Evolutionary conservation across 2,329 filamentous ascomycete genomes (phyloP), one percentile per base, ranked within the genome.

Genomic region (Mycosphaerella arachidis): DNA sequence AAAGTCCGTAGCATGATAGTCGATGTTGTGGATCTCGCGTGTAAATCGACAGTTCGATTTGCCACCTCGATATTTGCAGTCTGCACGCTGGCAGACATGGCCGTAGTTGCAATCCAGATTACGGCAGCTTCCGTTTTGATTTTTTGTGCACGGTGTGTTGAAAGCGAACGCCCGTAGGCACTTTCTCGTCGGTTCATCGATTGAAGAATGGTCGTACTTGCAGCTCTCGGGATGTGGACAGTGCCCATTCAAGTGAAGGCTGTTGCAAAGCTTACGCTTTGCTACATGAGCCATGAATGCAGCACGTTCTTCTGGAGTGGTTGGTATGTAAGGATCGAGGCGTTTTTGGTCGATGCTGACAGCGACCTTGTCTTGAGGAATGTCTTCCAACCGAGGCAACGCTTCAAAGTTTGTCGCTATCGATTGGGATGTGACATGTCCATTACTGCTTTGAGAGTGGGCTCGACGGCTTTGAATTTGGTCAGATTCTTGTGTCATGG

Each of bases 181-280:
- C 4, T 75, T 73, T 8, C 76, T 66, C 2, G 77, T 68, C 6
- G 70, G 70, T 1, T 72, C 63, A 6, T 76, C 74, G 3, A 82
- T 72, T 3, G 75, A 70, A 29, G 65, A 69, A 64, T 84, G 82
- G 53, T 83, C 80, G 64, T 75, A 82, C 31, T 66, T 66, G 64
- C 81, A 82, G 16, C 69, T 61, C 2, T 73, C 72, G 0, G 73
- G 73, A 7, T 66, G 61, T 16, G 57, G 48, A 53, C 71, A 73
- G 37, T 64, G 48, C 4, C 66, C 68, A 43, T 53, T 59, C 0
- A 84, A 71, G 58, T 82, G 78, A 59, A 76, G 76, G 30, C 74
- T 75, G 65, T 83, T 83, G 68, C 81, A 84, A 0, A 80, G 74
- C 64, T 81, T 82, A 18, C 72, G 69, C 2, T 70, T 65, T 13